phyloP scores from a whole-genome alignment of 441 rosid genomes.

The Bocquillonia castaneifolia region DNA sequence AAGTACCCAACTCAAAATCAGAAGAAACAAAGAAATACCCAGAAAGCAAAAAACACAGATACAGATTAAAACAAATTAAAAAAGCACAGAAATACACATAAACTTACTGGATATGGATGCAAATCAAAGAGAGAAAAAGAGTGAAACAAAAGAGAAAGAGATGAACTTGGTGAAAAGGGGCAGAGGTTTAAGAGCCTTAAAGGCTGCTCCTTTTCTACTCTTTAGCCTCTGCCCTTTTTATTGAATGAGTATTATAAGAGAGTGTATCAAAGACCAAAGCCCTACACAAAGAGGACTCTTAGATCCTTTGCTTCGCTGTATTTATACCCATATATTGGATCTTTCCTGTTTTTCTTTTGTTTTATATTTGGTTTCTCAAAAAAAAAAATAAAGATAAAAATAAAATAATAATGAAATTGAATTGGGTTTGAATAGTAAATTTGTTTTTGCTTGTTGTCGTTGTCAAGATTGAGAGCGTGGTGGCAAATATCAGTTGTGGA shows the following conservation, averaged over 20 bases:
- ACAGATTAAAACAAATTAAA: neutral
- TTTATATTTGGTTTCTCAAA: neutral
- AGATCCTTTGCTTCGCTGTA: constrained; percentile 33
- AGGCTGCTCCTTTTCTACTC: constrained; percentile 23
- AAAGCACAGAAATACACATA: neutral
- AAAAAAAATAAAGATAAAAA: neutral
- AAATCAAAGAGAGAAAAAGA: constrained; percentile 15
- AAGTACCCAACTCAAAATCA: constrained; percentile 15
- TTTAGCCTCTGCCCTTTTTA: constrained; percentile 14
- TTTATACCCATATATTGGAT: constrained; percentile 24
- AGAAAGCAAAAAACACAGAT: neutral
- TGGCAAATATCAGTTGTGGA: constrained; percentile 9
- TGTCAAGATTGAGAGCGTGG: constrained; percentile 17
- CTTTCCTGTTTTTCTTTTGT: constrained; percentile 19
- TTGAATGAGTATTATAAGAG: neutral
- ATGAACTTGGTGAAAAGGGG: constrained; percentile 21
- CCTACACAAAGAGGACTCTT: constrained; percentile 46
- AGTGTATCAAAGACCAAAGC: constrained; percentile 31
- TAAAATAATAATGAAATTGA: neutral
- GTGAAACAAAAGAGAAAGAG: constrained; percentile 18
- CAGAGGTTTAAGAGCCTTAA: constrained; percentile 22
- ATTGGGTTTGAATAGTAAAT: neutral
- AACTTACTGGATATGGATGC: constrained; percentile 29
- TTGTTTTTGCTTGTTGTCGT: neutral
- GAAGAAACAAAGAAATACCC: constrained; percentile 16